Evolutionary conservation across 1,284 basidiomycete species (phyloP).

Genomic region (Coniferiporia sulphurascens): DNA sequence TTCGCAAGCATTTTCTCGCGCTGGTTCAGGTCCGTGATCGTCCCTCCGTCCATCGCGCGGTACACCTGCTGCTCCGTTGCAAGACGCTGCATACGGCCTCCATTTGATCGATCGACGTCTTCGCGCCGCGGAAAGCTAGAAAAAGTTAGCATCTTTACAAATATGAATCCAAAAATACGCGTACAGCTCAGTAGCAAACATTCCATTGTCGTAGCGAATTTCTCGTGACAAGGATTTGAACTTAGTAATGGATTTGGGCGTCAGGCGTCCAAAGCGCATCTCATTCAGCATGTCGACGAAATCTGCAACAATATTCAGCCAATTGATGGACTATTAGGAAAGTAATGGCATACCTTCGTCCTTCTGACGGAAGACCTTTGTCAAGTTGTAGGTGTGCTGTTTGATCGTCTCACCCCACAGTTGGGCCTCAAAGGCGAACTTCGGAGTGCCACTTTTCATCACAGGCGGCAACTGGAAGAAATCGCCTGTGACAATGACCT

Average conservation of each 20-base stretch:
- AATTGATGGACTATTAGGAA: background rate
- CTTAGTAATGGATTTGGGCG: slow-evolving; percentile 46
- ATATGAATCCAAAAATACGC: slow-evolving; percentile 1
- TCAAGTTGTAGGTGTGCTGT: slow-evolving; percentile 75
- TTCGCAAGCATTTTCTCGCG: slow-evolving; percentile 65
- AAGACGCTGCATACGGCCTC: slow-evolving; percentile 34
- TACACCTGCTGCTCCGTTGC: slow-evolving; percentile 41
- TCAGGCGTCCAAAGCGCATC: slow-evolving; percentile 81
- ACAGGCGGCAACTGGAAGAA: slow-evolving; percentile 98
- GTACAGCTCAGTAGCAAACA: slow-evolving; percentile 74
- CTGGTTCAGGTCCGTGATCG: slow-evolving; percentile 44
- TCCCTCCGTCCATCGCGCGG: slow-evolving; percentile 49
- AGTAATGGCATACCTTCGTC: slow-evolving; percentile 32
- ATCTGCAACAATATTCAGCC: slow-evolving; percentile 36
- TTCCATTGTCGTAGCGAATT: slow-evolving; percentile 61
- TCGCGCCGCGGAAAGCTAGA: slow-evolving; percentile 53
- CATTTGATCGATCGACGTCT: slow-evolving; percentile 61
- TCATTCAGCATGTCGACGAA: slow-evolving; percentile 90
- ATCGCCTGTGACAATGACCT: slow-evolving; percentile 89
- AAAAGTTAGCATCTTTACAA: background rate
- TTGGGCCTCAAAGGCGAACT: slow-evolving; percentile 87
- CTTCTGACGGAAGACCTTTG: slow-evolving; percentile 81
- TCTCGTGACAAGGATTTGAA: slow-evolving; percentile 61
- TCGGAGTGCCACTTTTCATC: slow-evolving; percentile 39
- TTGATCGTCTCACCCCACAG: slow-evolving; percentile 78